phyloP scores from a whole-genome alignment of 345 rosid genomes.

The Stellera chamaejasme region DNA sequence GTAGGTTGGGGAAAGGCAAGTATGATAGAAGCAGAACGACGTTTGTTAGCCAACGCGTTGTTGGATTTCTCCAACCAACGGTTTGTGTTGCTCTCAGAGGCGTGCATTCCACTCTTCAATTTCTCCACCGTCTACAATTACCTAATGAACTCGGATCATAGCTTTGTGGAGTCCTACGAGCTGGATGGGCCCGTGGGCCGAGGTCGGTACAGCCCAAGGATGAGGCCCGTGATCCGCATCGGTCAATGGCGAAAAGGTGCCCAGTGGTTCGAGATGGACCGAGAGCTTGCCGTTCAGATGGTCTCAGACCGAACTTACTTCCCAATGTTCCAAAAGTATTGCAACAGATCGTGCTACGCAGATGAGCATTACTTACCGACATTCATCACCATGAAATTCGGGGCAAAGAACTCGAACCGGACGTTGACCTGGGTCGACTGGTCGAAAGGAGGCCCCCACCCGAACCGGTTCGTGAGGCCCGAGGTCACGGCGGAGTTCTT shows the following conservation, averaged over 20 bases:
- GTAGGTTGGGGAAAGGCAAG: conserved; percentile 69
- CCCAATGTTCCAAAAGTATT: conserved; percentile 43
- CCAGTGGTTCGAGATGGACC: conserved; percentile 76
- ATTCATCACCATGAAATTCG: conserved; percentile 29
- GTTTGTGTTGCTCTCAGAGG: conserved; percentile 68
- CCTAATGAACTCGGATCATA: conserved; percentile 40
- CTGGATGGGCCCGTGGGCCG: conserved; percentile 45
- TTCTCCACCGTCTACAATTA: conserved; percentile 57
- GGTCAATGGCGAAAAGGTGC: conserved; percentile 81
- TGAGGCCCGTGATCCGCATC: conserved; percentile 46
- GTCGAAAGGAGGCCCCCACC: conserved; percentile 76
- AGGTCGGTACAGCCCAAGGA: conserved; percentile 46
- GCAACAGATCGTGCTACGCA: conserved; percentile 46
- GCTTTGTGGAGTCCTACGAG: conserved; percentile 55
- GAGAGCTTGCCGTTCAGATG: conserved; percentile 45
- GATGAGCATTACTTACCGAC: conserved; percentile 90
- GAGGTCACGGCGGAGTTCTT: conserved; percentile 47
- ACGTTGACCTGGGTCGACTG: conserved; percentile 82
- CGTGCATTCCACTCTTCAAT: conserved; percentile 81
- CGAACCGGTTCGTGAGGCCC: conserved; percentile 30
- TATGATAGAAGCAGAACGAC: conserved; percentile 83
- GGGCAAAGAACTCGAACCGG: conserved; percentile 45
- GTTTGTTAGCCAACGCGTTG: conserved; percentile 74
- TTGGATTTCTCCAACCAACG: conserved; percentile 61
- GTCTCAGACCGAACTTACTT: conserved; percentile 54